Percentiles rank a stretch among this genome's conserved stretches.
Evolutionary conservation across 768 basidiomycete genomes (phyloP).

Genomic region (Termitomyces bulborhizus): DNA sequence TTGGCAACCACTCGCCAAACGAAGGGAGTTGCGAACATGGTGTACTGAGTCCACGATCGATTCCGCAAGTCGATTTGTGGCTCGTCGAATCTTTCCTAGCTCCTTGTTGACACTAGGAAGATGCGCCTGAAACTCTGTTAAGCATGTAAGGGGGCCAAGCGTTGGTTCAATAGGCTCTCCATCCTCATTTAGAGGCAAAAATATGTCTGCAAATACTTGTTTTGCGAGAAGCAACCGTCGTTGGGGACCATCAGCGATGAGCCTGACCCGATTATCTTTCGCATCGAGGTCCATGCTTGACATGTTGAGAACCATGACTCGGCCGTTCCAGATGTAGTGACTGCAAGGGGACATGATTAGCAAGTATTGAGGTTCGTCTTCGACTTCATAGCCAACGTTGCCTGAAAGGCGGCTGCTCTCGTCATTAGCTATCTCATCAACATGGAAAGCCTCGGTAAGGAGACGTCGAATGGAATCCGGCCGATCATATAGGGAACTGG

Average conservation of each 20-base stretch:
- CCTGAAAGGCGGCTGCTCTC: constrained; percentile 40
- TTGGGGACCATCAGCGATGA: constrained; percentile 87
- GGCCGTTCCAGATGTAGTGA: constrained; percentile 89
- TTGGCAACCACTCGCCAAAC: constrained; percentile 58
- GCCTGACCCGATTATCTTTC: constrained; percentile 82
- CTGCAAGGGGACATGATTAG: constrained; percentile 80
- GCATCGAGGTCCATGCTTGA: constrained; percentile 76
- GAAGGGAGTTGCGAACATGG: constrained; percentile 68
- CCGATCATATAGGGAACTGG: constrained; percentile 66
- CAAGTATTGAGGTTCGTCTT: constrained; percentile 68
- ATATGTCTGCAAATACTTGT: constrained; percentile 62
- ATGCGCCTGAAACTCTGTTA: constrained; percentile 84
- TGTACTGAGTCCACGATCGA: constrained; percentile 91
- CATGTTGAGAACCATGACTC: constrained; percentile 72
- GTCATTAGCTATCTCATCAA: constrained; percentile 55
- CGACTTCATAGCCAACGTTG: constrained; percentile 37
- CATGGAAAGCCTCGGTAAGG: constrained; percentile 80
- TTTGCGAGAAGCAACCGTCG: constrained; percentile 72
- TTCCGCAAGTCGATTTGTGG: constrained; percentile 86
- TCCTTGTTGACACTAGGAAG: constrained; percentile 86
- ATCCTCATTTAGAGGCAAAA: constrained; percentile 59
- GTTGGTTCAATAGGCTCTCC: constrained; percentile 40
- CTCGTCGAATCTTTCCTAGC: constrained; percentile 83
- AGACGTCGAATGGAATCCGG: constrained; percentile 75
- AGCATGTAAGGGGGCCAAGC: constrained; percentile 39